Conservation (phyloP, 2,329 filamentous ascomycete genomes). For the Aspergillus sp. region DNA sequence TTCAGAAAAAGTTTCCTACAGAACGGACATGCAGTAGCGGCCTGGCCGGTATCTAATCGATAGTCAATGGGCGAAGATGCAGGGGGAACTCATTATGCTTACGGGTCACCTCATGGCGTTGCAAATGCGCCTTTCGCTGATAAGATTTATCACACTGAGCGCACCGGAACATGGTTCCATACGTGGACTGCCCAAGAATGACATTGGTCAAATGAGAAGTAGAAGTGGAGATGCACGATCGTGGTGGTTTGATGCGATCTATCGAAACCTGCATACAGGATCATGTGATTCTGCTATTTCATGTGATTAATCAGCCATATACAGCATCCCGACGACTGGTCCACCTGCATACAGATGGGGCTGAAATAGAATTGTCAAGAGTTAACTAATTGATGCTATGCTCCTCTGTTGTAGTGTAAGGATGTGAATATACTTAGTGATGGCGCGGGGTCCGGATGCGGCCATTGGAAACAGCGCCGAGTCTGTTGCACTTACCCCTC, state of each 20-base stretch:
- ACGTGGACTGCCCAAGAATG: neutral
- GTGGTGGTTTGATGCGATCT: neutral
- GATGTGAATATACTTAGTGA: neutral
- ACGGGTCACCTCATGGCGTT: slow-evolving; percentile 31
- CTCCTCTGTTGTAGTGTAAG: neutral
- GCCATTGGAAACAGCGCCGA: neutral
- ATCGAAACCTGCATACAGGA: neutral
- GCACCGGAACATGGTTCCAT: slow-evolving; percentile 27
- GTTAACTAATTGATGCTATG: neutral
- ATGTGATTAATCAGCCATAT: neutral
- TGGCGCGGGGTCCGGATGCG: neutral
- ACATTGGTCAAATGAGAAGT: neutral
- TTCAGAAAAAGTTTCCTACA: slow-evolving; percentile 32
- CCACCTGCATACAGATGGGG: neutral
- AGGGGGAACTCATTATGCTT: neutral
- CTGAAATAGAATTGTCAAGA: neutral
- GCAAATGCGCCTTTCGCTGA: slow-evolving; percentile 28
- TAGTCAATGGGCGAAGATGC: neutral
- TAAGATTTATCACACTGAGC: slow-evolving; percentile 30
- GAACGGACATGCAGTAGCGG: slow-evolving; percentile 26
- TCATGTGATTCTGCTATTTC: neutral
- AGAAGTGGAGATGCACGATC: neutral
- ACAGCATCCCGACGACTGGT: neutral
- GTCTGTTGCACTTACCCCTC: neutral
- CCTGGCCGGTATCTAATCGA: slow-evolving; percentile 23